Evolutionary conservation across 2,329 filamentous ascomycete species (phyloP).

Genomic region (Cladophialophora carrionii): DNA sequence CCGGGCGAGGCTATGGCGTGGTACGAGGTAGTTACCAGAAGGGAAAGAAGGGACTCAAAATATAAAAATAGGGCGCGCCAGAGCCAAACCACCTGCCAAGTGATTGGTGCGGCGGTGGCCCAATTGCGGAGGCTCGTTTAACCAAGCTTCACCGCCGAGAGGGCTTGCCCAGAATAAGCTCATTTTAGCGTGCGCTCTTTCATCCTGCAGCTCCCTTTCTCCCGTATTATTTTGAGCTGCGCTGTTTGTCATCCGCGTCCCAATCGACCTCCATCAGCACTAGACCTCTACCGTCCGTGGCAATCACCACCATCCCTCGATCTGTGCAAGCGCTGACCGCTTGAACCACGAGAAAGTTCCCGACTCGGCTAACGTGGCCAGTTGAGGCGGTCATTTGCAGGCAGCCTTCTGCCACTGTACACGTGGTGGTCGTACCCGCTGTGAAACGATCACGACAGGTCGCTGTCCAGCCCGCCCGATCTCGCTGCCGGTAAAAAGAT

Average conservation of each 20-base stretch:
- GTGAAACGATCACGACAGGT: neutral
- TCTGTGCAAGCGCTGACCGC: conserved; percentile 22
- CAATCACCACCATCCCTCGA: conserved; percentile 21
- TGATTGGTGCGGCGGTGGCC: neutral
- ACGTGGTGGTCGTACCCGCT: neutral
- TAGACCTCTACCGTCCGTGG: conserved; percentile 8
- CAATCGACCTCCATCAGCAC: conserved; percentile 15
- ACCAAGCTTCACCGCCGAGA: neutral
- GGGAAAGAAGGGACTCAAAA: neutral
- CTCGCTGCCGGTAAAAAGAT: conserved; percentile 16
- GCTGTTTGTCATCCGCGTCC: conserved; percentile 16
- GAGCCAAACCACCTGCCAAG: neutral
- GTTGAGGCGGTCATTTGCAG: neutral
- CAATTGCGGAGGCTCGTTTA: neutral
- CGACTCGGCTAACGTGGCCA: neutral
- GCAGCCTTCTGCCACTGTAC: neutral
- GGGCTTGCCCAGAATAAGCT: conserved; percentile 3
- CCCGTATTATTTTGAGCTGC: conserved; percentile 9
- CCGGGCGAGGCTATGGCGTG: neutral
- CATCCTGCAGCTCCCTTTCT: neutral
- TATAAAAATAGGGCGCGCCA: neutral
- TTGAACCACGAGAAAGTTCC: neutral
- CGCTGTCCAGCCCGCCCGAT: neutral
- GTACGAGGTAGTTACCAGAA: neutral
- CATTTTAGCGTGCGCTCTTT: neutral